Evolutionary conservation across 192 early-diverging fungal genomes (phyloP).

Genomic region (Umbelopsis sp.): DNA sequence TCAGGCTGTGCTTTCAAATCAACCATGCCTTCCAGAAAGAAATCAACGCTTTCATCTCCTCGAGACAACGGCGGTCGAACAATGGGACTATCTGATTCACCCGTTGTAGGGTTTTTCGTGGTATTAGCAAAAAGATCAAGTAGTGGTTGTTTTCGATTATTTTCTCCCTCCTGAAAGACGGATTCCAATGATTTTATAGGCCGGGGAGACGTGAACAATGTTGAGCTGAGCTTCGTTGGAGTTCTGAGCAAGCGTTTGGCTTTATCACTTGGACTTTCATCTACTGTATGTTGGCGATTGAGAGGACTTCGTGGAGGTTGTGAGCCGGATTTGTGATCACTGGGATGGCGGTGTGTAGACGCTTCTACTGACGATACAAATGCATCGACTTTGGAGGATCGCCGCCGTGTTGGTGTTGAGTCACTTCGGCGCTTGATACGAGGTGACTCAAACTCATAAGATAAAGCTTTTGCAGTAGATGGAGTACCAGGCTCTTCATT

Average conservation of each 20-base stretch:
- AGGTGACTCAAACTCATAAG: constrained; percentile 8
- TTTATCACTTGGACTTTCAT: not conserved
- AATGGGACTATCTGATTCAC: not conserved
- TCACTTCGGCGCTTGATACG: not conserved
- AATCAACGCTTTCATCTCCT: not conserved
- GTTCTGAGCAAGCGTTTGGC: constrained; percentile 1
- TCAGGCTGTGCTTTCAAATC: not conserved
- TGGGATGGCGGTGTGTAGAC: too few relatives aligned
- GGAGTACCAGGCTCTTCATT: not conserved
- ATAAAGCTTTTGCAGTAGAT: not conserved
- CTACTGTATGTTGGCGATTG: not conserved
- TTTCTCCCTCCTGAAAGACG: constrained; percentile 14
- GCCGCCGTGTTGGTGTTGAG: not conserved
- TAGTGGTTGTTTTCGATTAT: not conserved
- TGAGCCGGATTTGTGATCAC: not conserved
- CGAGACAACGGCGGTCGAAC: not conserved
- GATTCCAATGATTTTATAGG: constrained; percentile 4
- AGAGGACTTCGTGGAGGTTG: not conserved
- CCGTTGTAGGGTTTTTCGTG: not conserved
- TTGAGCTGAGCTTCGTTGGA: not conserved
- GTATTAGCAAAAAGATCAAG: not conserved
- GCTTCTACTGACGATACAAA: constrained; percentile 3
- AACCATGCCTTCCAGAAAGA: constrained; percentile 9
- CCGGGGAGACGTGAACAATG: not conserved
- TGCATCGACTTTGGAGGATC: not conserved